Base-by-base conservation (phyloP, 257 asterid genomes). In the Solanum lycopersicoides region DNA sequence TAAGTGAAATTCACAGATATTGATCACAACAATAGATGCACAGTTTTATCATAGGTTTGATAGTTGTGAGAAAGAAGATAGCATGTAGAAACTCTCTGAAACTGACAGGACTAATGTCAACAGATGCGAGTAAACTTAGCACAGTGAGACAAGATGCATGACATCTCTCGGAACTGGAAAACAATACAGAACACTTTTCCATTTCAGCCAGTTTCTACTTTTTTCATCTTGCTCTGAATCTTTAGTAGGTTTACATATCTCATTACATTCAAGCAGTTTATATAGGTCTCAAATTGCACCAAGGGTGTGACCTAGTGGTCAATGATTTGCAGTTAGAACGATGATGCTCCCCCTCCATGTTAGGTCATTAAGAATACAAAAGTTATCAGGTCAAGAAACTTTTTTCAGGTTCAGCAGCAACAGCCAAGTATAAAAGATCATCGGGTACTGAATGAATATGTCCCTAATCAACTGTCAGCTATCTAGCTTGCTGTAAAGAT, bases 1-100 rank as follows among this genome's bases (percentile, higher is more conserved):
- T 92, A 89, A 76, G 88, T 59, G 35, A 88, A 53, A 86, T 45
- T 56, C 39, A 89, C 23, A 86, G n/a, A 45, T 80, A 47, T 47
- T 80, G 66, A 80, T 47, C 42, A 30, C 68, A 50, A 80, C 84
- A 45, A 47, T 28, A 47, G 84, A 80, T 47, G 44, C 84, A 4
- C 42, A 80, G 85, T 30, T 80, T 47, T 47, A 80, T 45, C 44
- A 59, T 28, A 80, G 84, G 68, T 30, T 80, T 80, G 56, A 80
- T 28, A 30, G 68, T 60, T 47, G 28, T 47, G 42, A 80, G 12
- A 77, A 44, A 77, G 20, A 77, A 44, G 41, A 44, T 44, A 80
- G 84, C 42, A 47, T 16, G 23, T 32, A 47, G 28, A 79, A 25
- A 80, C 68, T 47, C 25, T 79, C 68, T 80, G 85, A 47, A 80